These are phyloP conservation scores for Aspergillus panamensis DNA, from an alignment of 495 filamentous ascomycete species.

Conservation along the genomic window DNA sequence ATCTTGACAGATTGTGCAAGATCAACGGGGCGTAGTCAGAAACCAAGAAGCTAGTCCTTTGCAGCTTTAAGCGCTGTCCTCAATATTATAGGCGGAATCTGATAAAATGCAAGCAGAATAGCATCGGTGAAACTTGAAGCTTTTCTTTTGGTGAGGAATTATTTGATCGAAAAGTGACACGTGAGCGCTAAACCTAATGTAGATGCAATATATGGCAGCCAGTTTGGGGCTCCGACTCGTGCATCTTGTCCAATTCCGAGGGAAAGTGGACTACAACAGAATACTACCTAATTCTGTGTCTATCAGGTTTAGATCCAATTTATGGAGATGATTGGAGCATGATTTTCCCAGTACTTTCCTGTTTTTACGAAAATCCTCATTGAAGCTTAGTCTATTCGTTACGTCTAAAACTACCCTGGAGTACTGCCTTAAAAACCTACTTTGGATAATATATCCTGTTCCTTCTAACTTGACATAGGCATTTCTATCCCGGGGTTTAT, in stretches of 20 bases:
- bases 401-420: not conserved
- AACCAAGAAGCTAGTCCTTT: not conserved
- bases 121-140: not conserved
- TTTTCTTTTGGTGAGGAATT: not conserved
- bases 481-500: no score
- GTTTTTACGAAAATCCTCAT: no score
- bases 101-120: not conserved
- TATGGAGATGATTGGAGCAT: no score
- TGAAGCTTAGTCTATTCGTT: not conserved
- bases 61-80: not conserved
- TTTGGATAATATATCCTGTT: no score
- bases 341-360: no score
- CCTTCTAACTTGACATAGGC: no score
- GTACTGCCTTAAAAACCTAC: no score
- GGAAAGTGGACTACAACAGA: not conserved
- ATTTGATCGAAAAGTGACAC: constrained; percentile 1
- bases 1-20: constrained; percentile 39
- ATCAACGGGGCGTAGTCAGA: not conserved
- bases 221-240: not conserved
- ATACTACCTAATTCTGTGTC: not conserved
- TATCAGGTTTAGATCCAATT: not conserved
- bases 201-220: not conserved
- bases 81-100: not conserved
- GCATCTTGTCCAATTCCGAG: not conserved
- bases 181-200: constrained; percentile 10